Conservation (phyloP, 306 rosid species). For the Quercus variabilis region DNA sequence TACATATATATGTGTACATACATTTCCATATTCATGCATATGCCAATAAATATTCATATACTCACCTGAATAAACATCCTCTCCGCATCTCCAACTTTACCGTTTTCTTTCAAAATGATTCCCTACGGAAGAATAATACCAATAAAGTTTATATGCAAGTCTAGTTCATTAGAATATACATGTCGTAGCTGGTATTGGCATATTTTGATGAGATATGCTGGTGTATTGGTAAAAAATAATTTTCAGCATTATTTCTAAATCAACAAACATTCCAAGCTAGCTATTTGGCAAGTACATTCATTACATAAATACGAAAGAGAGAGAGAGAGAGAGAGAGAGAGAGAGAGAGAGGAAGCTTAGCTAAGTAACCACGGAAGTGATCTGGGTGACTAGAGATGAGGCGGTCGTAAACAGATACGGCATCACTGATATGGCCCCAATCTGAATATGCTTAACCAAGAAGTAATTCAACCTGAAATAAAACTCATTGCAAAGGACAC, state of each 20-base stretch:
- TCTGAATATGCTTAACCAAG: slow-evolving; percentile 52
- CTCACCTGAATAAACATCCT: slow-evolving; percentile 94
- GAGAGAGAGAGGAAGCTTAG: slow-evolving; percentile 49
- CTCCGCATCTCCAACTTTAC: slow-evolving; percentile 83
- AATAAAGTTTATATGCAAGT: slow-evolving; percentile 10
- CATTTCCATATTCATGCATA: not conserved
- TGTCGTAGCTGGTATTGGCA: not conserved
- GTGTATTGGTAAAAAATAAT: not conserved
- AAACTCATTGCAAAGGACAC: slow-evolving; percentile 6
- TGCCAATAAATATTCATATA: slow-evolving; percentile 19
- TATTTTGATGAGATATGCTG: not conserved
- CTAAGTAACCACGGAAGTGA: slow-evolving; percentile 91
- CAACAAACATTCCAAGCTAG: not conserved
- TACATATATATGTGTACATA: not conserved
- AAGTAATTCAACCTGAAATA: slow-evolving; percentile 79
- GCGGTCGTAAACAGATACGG: slow-evolving; percentile 74
- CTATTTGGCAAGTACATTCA: not conserved
- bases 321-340: too few relatives aligned
- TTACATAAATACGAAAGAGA: not conserved
- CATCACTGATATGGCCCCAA: slow-evolving; percentile 72
- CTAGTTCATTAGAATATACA: not conserved
- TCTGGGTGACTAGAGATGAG: slow-evolving; percentile 69
- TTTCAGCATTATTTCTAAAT: not conserved
- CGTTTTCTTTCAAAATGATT: slow-evolving; percentile 79
- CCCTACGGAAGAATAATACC: slow-evolving; percentile 49